Percentiles rank a stretch among this genome's conserved stretches.
Evolutionary conservation across 169 alveolate genomes (phyloP).

Genomic region (Eimeria necatrix): DNA sequence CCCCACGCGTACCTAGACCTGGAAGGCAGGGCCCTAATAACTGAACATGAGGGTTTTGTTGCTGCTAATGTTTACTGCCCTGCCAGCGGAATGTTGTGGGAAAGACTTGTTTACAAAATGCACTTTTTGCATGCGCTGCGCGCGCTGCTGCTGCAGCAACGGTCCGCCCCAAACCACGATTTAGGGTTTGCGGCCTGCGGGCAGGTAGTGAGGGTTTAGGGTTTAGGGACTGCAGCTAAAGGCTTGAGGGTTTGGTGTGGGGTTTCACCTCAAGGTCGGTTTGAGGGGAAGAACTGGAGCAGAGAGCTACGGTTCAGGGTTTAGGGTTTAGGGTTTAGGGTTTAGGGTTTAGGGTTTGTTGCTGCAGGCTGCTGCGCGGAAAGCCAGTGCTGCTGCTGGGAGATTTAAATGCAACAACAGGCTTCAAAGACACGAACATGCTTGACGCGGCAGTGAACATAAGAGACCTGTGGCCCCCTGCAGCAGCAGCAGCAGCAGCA

Average conservation of each 20-base stretch:
- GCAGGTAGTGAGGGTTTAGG: neutral
- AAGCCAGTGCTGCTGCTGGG: neutral
- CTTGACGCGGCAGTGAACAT: neutral
- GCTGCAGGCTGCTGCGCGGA: neutral
- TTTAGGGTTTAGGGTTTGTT: conserved; percentile 20
- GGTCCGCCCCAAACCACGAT: neutral
- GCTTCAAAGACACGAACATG: neutral
- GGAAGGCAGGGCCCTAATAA: conserved; percentile 3
- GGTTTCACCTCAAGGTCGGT: neutral
- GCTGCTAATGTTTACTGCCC: neutral
- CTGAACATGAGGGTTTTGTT: neutral
- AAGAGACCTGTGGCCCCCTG: neutral
- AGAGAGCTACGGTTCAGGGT: neutral
- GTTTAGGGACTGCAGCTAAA: neutral
- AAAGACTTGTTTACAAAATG: neutral
- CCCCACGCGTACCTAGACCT: neutral
- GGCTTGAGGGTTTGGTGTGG: neutral
- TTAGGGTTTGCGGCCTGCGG: neutral
- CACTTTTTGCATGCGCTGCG: neutral
- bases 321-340: conserved; percentile 4
- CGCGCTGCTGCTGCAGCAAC: conserved; percentile 12
- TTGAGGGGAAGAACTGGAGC: no score
- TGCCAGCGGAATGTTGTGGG: neutral
- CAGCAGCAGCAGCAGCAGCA: neutral
- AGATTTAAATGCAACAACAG: conserved; percentile 16